Base-by-base conservation (phyloP, 1,284 basidiomycete species). In the Ganoderma leucocontextum region DNA sequence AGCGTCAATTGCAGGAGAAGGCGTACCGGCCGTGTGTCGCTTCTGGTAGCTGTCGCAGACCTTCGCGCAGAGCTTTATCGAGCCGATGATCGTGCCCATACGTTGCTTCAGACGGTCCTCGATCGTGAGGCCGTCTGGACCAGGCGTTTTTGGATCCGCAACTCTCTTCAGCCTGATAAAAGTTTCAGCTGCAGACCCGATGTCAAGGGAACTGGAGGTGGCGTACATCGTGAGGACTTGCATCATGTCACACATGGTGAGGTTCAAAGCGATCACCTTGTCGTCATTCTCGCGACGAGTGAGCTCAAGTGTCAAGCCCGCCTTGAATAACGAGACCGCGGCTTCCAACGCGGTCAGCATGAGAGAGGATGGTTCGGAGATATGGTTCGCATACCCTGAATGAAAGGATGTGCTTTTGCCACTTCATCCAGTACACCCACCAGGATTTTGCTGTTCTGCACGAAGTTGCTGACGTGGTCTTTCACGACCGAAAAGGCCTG, bases 161-260 rank as follows among this genome's bases (percentile, higher is more conserved):
- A 49, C 22, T 49, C 25, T 22, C 22, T 49, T 49, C 9, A 49
- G 9, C 47, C 47, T 49, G 22, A 12, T 2, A 49, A 47, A 4
- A 10, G 2, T 25, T 22, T 49, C 10, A 49, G 47, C 12, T 22
- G 9, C 19, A 22, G n/a, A 47, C 44, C n/a, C n/a, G 44, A 22
- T 1, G 9, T n/a, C 9, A 9, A 47, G 19, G 44, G 29, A 25
- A 52, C 0, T 35, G 7, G 1, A n/a, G 15, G 10, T n/a, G n/a
- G 76, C 82, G 8, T 58, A 84, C 84, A 80, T 76, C 29, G 82
- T 78, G 44, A 85, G 75, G 0, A 78, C 74, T 8, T 73, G 73
- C 81, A 86, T 84, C 79, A 83, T 81, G 61, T 82, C 80, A 66
- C 80, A 79, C 82, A 85, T 85, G 58, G 76, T 72, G 12, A 81